Evolutionary conservation across 192 early-diverging fungal species (phyloP), one percentile per base, ranked within the genome.

Genomic region (Chytriomyces sp.): DNA sequence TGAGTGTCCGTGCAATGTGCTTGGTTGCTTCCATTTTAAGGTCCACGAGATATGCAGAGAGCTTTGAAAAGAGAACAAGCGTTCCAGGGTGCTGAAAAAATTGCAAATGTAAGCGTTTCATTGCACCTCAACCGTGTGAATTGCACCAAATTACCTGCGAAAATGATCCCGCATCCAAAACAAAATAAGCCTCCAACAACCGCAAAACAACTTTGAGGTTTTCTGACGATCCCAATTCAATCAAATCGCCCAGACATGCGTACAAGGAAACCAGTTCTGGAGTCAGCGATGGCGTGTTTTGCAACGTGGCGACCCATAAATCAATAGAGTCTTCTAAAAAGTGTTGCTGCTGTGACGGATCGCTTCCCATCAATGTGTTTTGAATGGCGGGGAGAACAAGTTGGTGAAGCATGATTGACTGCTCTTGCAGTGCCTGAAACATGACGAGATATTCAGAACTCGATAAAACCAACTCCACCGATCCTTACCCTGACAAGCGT

Each of bases 281-380:
- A 8, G 87, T 89, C 28, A 85, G 78, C 13, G 76, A 44, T 0
- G 89, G 67, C 0, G 91, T 82, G 77, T 91, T 93, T 84, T 92
- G 91, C 11, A 98, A n/a, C 0, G 91, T 88, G 5, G 91, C 89
- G 53, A 89, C 87, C 96, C 95, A 97, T 16, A 98, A 85, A 67
- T 96, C 94, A n/a, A 97, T 84, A 3, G 90, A 93, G 73, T 98
- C 96, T 73, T 97, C 96, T 35, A 96, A 85, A 68, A 98, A 72
- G 65, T 95, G 72, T 43, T 45, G 45, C 24, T 46, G 50, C 8
- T 72, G 24, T 43, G 18, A 77, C 82, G 80, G 64, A 87, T 89
- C 50, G 86, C 80, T 50, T 77, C 85, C 0, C 89, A 84, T 64
- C 94, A 94, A 80, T 80, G 94, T 94, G 69, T 93, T 87, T 26